A percentile compares a stretch with the other conserved stretches of the same genome.
phyloP scores from a whole-genome alignment of 1,139 yeast genomes.

The Yamadazyma aaseri region DNA sequence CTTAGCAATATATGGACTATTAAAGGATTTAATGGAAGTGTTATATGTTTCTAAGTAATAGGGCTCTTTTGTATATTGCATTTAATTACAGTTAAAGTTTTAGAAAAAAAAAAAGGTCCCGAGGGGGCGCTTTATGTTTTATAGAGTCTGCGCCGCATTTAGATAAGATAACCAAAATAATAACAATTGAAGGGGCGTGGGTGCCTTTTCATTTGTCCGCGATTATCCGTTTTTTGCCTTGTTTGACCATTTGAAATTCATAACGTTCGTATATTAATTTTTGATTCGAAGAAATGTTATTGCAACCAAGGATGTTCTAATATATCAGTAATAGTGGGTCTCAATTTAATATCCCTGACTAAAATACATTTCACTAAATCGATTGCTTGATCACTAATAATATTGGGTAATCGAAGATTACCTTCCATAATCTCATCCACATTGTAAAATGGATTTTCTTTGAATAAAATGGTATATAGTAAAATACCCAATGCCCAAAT shows the following conservation, averaged over 20 bases:
- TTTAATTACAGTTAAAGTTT: constrained; percentile 4
- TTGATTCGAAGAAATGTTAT: too few species aligned
- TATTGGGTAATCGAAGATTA: constrained; percentile 65
- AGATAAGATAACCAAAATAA: too few species aligned
- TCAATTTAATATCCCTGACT: constrained; percentile 56
- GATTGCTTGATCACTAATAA: constrained; percentile 57
- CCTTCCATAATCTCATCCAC: constrained; percentile 95
- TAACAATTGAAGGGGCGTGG: too few species aligned
- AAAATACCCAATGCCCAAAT: constrained; percentile 95
- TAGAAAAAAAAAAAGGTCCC: too few species aligned
- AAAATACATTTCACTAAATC: constrained; percentile 63
- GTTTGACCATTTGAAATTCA: too few species aligned
- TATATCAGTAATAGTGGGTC: constrained; percentile 76
- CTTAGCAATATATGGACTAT: constrained; percentile 14
- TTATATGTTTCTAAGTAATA: constrained; percentile 15
- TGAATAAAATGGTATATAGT: constrained; percentile 83
- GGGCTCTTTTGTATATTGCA: constrained; percentile 14
- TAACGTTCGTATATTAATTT: too few species aligned
- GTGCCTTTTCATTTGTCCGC: too few species aligned
- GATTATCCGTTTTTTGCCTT: too few species aligned
- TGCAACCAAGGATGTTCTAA: constrained; percentile 67
- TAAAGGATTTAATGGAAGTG: constrained; percentile 16
- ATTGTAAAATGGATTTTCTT: constrained; percentile 92
- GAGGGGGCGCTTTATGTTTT: too few species aligned
- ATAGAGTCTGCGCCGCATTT: too few species aligned